Conservation (phyloP, 495 filamentous ascomycete genomes). For the Trichoderma erinaceum region DNA sequence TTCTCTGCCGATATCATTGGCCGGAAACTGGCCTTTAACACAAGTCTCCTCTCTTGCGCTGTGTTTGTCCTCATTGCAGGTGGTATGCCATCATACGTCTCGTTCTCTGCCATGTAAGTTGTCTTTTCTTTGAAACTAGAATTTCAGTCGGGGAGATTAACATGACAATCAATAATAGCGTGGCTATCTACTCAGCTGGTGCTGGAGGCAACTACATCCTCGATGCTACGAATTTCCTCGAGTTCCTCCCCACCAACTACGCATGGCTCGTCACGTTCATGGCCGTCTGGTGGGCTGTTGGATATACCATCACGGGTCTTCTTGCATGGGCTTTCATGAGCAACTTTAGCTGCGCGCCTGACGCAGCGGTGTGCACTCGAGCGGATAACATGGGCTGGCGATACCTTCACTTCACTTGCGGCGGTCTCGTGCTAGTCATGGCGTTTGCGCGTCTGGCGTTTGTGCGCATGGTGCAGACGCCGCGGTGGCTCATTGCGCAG, state of each 20-base stretch:
- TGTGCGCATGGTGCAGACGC: constrained; percentile 29
- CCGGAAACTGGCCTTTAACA: constrained; percentile 38
- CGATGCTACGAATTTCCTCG: constrained; percentile 29
- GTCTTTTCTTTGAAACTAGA: background rate
- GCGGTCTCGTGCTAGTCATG: constrained; percentile 27
- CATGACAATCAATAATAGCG: constrained; percentile 15
- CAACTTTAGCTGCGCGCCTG: constrained; percentile 30
- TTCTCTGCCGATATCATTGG: constrained; percentile 39
- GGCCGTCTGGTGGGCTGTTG: constrained; percentile 34
- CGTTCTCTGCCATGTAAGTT: constrained; percentile 27
- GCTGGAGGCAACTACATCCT: constrained; percentile 29
- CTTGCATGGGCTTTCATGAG: constrained; percentile 38
- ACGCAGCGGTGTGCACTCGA: constrained; percentile 22
- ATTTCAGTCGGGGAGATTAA: no score
- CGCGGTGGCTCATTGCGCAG: constrained; percentile 28
- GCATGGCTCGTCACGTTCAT: constrained; percentile 36
- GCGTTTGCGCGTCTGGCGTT: constrained; percentile 23
- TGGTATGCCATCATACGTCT: constrained; percentile 24
- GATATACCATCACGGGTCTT: constrained; percentile 35
- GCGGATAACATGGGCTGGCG: constrained; percentile 34
- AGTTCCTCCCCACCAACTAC: constrained; percentile 29
- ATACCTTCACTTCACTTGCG: constrained; percentile 31
- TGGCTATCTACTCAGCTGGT: constrained; percentile 31
- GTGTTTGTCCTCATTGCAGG: constrained; percentile 29
- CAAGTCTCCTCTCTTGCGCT: constrained; percentile 34